Evolutionary conservation across 805 yeast genomes (phyloP), one percentile per base, ranked within the genome.

Genomic region (Monosporozyma servazzii): DNA sequence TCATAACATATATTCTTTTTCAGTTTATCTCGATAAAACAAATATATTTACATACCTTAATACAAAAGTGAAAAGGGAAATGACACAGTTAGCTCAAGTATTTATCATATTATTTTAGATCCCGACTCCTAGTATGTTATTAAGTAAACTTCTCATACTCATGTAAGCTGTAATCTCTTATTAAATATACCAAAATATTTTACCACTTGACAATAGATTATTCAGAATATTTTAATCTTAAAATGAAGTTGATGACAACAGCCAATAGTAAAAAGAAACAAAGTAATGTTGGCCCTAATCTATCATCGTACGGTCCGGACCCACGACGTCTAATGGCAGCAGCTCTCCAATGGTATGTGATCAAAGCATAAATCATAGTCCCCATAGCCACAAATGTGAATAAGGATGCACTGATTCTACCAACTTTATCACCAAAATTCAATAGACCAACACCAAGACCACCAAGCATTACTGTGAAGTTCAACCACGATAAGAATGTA

Each of bases 321-420:
- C 99, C 99, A 71, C 98, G 84, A 72, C 91, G 79, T 71, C 99
- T 84, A 60, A 93, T 93, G 53, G 99, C 99, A 66, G 90, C 88
- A 1, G 99, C 99, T 75, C 99, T 87, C 99, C 99, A 95, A 71
- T 93, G 99, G 70, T 93, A 93, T 11, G 98, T 93, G 47, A 88
- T 78, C 55, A 93, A 77, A 1, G 99, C 99, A 64, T 93, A 93
- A 2, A 84, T 78, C 99, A 93, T 93, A 23, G 99, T 91, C 57
- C 87, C 88, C 97, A 93, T 91, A 56, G 99, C 96, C 51, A 93
- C 90, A 54, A 91, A 75, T 3, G 99, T 95, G 76, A 93, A 93
- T 51, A 93, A 75, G 4, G 91, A 93, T 45, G 99, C 98, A 59
- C 93, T 82, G 53, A 93, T 81, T 63, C 95, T 80, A 55, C 98